These are phyloP conservation scores for Chaetothyriales sp. DNA, from an alignment of 2,329 filamentous ascomycete genomes.

Conservation along the genomic window DNA sequence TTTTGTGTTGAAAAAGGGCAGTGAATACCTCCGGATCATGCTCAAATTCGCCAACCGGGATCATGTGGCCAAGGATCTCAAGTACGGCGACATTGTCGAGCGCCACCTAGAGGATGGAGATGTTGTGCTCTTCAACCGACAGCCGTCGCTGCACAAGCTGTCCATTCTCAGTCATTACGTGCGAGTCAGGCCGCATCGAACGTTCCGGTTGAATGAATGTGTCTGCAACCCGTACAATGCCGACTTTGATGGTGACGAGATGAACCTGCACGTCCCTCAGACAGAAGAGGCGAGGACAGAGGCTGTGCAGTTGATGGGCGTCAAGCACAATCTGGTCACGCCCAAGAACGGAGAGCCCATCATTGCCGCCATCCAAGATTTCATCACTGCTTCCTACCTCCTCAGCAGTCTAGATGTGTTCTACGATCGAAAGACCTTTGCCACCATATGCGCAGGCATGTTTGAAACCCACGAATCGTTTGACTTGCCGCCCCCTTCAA, in stretches of 20 bases:
- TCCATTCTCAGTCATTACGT: conserved; percentile 94
- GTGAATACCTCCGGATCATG: conserved; percentile 51
- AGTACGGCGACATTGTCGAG: conserved; percentile 78
- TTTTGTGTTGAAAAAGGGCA: conserved; percentile 56
- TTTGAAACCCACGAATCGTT: conserved; percentile 62
- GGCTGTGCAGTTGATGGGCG: conserved; percentile 91
- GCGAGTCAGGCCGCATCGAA: conserved; percentile 87
- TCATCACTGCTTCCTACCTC: conserved; percentile 88
- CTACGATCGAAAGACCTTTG: conserved; percentile 75
- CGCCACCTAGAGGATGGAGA: conserved; percentile 90
- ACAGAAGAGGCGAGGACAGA: conserved; percentile 93
- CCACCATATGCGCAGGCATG: conserved; percentile 88
- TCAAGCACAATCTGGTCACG: conserved; percentile 89
- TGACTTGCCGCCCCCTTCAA: conserved; percentile 72
- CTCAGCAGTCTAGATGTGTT: conserved; percentile 87
- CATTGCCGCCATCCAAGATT: conserved; percentile 97
- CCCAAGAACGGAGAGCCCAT: conserved; percentile 97
- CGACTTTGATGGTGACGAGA: conserved; percentile 97
- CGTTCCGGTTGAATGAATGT: conserved; percentile 93
- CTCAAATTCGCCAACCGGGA: conserved; percentile 61
- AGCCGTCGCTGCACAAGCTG: conserved; percentile 93
- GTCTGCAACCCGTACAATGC: conserved; percentile 97
- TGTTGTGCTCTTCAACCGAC: conserved; percentile 92
- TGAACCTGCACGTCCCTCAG: conserved; percentile 96
- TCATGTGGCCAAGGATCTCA: conserved; percentile 56